Percentiles rank a stretch among this genome's conserved stretches.
These are phyloP conservation scores for Backusella tarrabulga DNA, from an alignment of 192 early-diverging fungal genomes.

Conservation along the genomic window DNA sequence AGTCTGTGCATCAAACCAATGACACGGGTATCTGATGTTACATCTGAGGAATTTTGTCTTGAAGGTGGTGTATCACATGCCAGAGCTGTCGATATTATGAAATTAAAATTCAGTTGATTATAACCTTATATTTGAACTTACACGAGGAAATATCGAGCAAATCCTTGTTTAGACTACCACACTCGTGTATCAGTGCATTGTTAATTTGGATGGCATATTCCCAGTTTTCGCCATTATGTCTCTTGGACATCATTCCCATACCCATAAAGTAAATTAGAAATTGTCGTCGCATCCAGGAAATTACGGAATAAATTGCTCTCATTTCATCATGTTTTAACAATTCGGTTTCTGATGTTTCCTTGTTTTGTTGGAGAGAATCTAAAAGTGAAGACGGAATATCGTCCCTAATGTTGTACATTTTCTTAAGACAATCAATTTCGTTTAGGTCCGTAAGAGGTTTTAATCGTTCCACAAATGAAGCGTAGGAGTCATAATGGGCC, in stretches of 20 bases:
- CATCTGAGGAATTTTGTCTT: neutral
- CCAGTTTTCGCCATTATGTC: neutral
- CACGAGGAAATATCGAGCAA: conserved; percentile 31
- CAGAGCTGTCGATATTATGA: neutral
- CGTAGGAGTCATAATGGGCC: conserved; percentile 2
- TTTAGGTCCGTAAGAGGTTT: conserved; percentile 39
- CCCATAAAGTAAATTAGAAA: conserved; percentile 50
- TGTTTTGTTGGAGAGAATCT: neutral
- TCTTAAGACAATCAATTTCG: conserved; percentile 38
- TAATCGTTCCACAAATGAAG: neutral
- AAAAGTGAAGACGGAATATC: conserved; percentile 4
- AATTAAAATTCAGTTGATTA: neutral
- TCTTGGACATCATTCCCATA: conserved; percentile 14
- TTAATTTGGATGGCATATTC: conserved; percentile 14
- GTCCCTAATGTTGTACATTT: conserved; percentile 46
- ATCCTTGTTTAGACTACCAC: conserved; percentile 33
- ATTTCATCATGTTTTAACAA: conserved; percentile 8
- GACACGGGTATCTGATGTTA: neutral
- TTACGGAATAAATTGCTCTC: conserved; percentile 37
- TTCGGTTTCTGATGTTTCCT: neutral
- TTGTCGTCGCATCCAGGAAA: conserved; percentile 48
- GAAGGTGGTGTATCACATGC: neutral
- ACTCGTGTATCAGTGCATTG: neutral
- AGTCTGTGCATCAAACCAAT: conserved; percentile 41
- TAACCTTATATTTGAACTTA: neutral